Evolutionary conservation across 352 stramenopile genomes (phyloP), one percentile per base, ranked within the genome.

Genomic region (Globisporangium polare): DNA sequence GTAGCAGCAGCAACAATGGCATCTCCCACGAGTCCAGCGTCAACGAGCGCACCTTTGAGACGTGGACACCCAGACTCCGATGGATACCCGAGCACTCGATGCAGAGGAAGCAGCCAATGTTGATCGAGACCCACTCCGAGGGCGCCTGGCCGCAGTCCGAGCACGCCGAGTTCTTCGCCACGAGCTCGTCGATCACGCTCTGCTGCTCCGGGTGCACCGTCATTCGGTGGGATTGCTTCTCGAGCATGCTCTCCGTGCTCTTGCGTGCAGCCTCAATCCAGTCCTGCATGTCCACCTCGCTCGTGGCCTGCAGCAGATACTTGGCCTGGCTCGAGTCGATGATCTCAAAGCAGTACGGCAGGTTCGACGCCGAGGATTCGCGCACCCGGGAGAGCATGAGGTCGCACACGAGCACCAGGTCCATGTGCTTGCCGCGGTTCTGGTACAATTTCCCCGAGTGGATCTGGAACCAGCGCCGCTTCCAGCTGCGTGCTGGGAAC

Each of bases 1-100:
- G 74, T 9, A 95, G 53, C 4, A 95, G 68, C 5, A 71, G 31
- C 12, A 95, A 60, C 5, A 94, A 67, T 6, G 75, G 57, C 82
- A 95, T 90, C 51, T 95, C 86, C 88, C 89, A 95, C 24, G 86
- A 94, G 65, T 97, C 91, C 24, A 98, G 73, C 4, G 79, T 76
- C 17, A 97, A 63, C 31, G 89, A 97, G n/a, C 94, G 80, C 43
- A 99, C 92, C 74, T 98, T 98, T 42, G 94, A 98, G 31, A 99
- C 90, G 77, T 99, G 97, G 3, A 98, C 94, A 50, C 97, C 97
- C 18, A 99, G 80, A 62, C 86, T 97, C 42, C 97, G 84, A 64
- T 99, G 97, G 41, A 99, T 98, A 17, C 95, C 97, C 41, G 88
- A 97, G 69, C 97, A 99, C 68, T 98, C 89, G 65, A 99, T 98